These are phyloP conservation scores for Diaporthe sp. DNA, from an alignment of 2,329 filamentous ascomycete species.

Conservation along the genomic window DNA sequence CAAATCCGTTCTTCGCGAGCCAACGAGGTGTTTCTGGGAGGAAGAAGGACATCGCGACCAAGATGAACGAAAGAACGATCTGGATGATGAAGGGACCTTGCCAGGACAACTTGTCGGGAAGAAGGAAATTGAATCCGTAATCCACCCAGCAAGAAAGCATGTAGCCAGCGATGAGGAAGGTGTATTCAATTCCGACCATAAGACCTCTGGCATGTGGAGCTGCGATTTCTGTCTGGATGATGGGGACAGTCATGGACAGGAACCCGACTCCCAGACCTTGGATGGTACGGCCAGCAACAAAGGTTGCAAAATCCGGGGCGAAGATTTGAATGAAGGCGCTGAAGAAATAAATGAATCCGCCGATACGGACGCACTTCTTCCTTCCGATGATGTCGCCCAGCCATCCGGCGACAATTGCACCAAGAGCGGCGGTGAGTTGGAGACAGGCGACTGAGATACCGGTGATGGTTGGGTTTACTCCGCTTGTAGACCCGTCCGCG, in stretches of 20 bases:
- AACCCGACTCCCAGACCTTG: not conserved
- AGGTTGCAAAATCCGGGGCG: not conserved
- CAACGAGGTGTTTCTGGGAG: constrained; percentile 56
- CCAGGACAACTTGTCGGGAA: not conserved
- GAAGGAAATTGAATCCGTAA: not conserved
- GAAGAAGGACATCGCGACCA: not conserved
- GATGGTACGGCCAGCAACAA: not conserved
- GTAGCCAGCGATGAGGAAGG: not conserved
- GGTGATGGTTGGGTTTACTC: not conserved
- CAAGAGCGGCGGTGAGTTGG: not conserved
- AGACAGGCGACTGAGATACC: not conserved
- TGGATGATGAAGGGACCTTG: not conserved
- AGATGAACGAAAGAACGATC: not conserved
- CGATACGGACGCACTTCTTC: not conserved
- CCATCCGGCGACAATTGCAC: not conserved
- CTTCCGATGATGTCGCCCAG: not conserved
- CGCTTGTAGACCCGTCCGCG: not conserved
- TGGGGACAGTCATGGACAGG: not conserved
- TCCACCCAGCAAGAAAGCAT: not conserved
- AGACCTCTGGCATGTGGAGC: not conserved
- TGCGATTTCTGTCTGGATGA: not conserved
- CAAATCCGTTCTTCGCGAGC: constrained; percentile 53
- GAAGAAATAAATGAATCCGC: not conserved
- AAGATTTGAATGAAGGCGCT: not conserved
- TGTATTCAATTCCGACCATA: not conserved